Evolutionary conservation across 179 eudicot species (phyloP).

Genomic region (Nepenthes alata): DNA sequence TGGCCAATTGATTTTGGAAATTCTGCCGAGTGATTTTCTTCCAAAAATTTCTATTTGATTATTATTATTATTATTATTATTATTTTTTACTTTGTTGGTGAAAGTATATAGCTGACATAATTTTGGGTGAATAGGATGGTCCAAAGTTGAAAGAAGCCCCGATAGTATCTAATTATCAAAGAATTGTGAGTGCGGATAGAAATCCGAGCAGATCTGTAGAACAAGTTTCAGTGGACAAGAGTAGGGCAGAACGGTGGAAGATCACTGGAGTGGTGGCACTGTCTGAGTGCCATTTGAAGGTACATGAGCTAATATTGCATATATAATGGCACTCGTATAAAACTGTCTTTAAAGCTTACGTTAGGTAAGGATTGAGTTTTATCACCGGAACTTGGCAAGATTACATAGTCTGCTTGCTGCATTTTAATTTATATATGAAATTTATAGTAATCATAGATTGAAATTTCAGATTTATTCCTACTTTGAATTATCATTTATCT

Average conservation of each 20-base stretch:
- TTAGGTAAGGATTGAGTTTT: too few relatives aligned
- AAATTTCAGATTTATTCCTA: too few relatives aligned
- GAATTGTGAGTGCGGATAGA: conserved; percentile 9
- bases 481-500: too few relatives aligned
- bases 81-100: too few relatives aligned
- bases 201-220: neutral
- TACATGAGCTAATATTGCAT: conserved; percentile 9
- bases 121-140: conserved; percentile 43
- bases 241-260: conserved; percentile 60
- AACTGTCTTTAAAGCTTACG: too few relatives aligned
- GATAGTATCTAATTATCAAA: conserved; percentile 24
- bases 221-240: conserved; percentile 21
- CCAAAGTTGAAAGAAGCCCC: conserved; percentile 50
- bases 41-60: neutral
- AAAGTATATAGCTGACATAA: too few relatives aligned
- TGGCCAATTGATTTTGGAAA: too few relatives aligned
- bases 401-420: too few relatives aligned
- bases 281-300: conserved; percentile 48
- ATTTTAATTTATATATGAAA: too few relatives aligned
- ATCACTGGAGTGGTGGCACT: conserved; percentile 56
- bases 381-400: too few relatives aligned
- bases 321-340: too few relatives aligned
- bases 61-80: neutral
- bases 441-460: too few relatives aligned
- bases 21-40: neutral